These are phyloP conservation scores for Tolypocladium endophyticum DNA, from an alignment of 2,329 filamentous ascomycete genomes.

Conservation along the genomic window DNA sequence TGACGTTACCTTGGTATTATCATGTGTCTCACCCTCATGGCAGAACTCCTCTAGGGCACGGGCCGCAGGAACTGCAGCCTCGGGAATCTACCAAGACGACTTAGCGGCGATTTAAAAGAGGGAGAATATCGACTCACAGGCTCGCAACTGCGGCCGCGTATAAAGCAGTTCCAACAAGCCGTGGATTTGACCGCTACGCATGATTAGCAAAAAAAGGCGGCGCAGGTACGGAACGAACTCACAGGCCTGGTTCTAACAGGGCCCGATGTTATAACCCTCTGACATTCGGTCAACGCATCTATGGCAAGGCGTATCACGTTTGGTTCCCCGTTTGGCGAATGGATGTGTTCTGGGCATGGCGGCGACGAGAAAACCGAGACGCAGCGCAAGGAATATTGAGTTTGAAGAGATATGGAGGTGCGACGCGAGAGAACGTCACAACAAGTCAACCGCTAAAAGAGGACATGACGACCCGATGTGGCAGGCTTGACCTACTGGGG, in stretches of 20 bases:
- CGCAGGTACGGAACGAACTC: background rate
- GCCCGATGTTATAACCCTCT: fast-evolving
- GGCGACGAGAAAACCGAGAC: background rate
- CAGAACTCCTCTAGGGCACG: background rate
- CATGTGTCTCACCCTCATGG: background rate
- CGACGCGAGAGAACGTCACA: background rate
- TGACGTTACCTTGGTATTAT: background rate
- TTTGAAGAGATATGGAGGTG: background rate
- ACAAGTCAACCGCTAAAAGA: background rate
- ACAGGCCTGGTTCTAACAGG: background rate
- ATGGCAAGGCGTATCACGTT: background rate
- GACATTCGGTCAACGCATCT: background rate
- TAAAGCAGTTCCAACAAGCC: background rate
- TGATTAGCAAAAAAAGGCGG: background rate
- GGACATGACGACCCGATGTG: no score
- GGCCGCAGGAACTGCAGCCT: no score
- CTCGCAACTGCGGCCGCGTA: background rate
- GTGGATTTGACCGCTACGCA: background rate
- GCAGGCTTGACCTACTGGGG: background rate
- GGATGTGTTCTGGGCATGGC: background rate
- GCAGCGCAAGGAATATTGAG: background rate
- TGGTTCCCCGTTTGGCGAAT: background rate
- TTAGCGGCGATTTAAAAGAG: background rate
- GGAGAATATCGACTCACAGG: background rate
- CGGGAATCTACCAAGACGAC: background rate